A percentile compares a stretch with the other conserved stretches of the same genome.
These are phyloP conservation scores for Artomyces pyxidatus DNA, from an alignment of 768 basidiomycete genomes.

Conservation along the genomic window DNA sequence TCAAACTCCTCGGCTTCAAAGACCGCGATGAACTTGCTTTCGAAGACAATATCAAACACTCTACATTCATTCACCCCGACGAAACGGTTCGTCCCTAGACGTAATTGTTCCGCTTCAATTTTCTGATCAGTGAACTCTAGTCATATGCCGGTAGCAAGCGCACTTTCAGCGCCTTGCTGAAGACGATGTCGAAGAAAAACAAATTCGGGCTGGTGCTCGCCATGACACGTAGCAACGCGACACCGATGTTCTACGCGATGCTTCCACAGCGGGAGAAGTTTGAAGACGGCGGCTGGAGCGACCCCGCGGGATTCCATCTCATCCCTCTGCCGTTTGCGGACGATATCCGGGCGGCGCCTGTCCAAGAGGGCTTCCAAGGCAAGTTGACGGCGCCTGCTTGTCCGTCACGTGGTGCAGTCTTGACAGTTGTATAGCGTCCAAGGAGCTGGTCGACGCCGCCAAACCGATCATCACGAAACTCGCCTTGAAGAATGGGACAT, in stretches of 20 bases:
- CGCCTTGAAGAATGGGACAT: conserved; percentile 67
- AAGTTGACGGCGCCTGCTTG: too few species aligned
- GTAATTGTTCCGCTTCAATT: neutral
- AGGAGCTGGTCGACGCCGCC: conserved; percentile 60
- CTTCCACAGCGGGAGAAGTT: conserved; percentile 79
- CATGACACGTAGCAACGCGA: conserved; percentile 59
- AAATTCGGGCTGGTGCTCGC: conserved; percentile 76
- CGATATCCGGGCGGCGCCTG: conserved; percentile 76
- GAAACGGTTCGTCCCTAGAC: conserved; percentile 43
- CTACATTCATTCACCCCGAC: conserved; percentile 86
- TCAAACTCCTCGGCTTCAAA: conserved; percentile 93
- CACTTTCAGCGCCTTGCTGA: conserved; percentile 81
- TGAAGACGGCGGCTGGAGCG: conserved; percentile 66
- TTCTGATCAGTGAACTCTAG: conserved; percentile 25
- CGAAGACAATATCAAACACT: conserved; percentile 90
- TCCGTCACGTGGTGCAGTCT: too few species aligned
- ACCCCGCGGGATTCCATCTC: conserved; percentile 88
- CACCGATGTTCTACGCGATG: conserved; percentile 76
- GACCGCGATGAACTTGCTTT: conserved; percentile 58
- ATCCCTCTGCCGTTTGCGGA: conserved; percentile 93
- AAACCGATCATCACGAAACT: conserved; percentile 72
- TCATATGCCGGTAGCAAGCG: conserved; percentile 85
- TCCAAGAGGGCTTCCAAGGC: conserved; percentile 62
- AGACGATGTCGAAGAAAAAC: conserved; percentile 71
- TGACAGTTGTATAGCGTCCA: conserved; percentile 55